A percentile compares a stretch with the other conserved stretches of the same genome.
Evolutionary conservation across 179 eudicot species (phyloP).

Genomic region (Spinacia oleracea): DNA sequence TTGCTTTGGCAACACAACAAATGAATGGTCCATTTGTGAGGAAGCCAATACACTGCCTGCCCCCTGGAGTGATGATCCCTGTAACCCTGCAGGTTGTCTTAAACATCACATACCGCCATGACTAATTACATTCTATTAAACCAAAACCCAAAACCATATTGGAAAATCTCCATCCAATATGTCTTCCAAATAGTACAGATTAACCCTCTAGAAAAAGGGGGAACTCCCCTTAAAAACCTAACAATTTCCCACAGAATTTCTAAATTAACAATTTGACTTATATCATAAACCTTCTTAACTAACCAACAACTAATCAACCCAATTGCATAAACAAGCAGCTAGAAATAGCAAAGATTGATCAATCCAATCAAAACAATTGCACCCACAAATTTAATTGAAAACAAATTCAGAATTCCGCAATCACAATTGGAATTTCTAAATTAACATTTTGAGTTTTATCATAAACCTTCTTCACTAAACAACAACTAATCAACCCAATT

Average conservation of each 20-base stretch:
- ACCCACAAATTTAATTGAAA: neutral
- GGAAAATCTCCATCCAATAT: neutral
- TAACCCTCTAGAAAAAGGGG: neutral
- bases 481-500: conserved; percentile 6
- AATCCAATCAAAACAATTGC: neutral
- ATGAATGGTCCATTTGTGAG: conserved; percentile 89
- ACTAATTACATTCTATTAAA: neutral
- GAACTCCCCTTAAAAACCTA: neutral
- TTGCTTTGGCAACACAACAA: conserved; percentile 90
- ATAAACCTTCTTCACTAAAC: neutral
- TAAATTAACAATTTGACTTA: neutral
- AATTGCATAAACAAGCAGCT: neutral
- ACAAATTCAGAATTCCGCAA: too few relatives aligned
- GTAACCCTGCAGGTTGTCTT: conserved; percentile 62
- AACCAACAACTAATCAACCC: neutral
- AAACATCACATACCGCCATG: conserved; percentile 14
- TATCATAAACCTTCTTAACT: neutral
- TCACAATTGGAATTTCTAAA: neutral
- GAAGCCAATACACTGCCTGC: conserved; percentile 72
- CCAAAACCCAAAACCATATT: conserved; percentile 5
- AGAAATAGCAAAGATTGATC: neutral
- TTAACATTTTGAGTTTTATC: neutral
- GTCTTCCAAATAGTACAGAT: neutral
- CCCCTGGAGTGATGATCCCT: conserved; percentile 74
- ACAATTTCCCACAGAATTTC: neutral